These are phyloP conservation scores for Monosporascus cannonballus DNA, from an alignment of 2,329 filamentous ascomycete species.

Conservation along the genomic window DNA sequence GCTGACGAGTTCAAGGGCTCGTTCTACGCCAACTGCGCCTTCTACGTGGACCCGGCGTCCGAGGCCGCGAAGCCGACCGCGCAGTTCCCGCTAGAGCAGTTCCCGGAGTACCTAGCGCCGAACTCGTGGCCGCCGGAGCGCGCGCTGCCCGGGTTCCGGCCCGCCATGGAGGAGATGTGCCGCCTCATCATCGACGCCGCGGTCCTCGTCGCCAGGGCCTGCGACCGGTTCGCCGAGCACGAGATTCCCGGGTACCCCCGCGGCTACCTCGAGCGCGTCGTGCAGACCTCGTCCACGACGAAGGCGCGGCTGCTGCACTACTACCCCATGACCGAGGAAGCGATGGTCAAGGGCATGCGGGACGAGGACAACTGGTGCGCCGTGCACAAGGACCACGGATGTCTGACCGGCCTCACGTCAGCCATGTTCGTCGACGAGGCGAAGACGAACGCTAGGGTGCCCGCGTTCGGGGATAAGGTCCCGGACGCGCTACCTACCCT, in stretches of 20 bases:
- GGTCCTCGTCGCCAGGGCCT: conserved; percentile 81
- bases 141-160: conserved; percentile 68
- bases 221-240: conserved; percentile 75
- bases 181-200: conserved; percentile 83
- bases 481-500: conserved; percentile 43
- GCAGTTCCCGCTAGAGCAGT: conserved; percentile 53
- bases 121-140: conserved; percentile 78
- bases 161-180: conserved; percentile 70
- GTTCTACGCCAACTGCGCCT: conserved; percentile 79
- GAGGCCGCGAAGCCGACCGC: conserved; percentile 56
- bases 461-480: conserved; percentile 27
- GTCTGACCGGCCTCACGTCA: conserved; percentile 86
- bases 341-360: conserved; percentile 25
- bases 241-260: conserved; percentile 71
- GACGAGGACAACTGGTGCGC: conserved; percentile 91
- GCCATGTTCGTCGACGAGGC: conserved; percentile 93
- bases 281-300: conserved; percentile 77
- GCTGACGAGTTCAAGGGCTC: conserved; percentile 78
- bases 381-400: conserved; percentile 85
- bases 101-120: conserved; percentile 82
- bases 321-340: conserved; percentile 57
- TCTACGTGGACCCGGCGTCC: conserved; percentile 60
- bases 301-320: conserved; percentile 93
- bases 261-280: conserved; percentile 81
- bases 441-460: conserved; percentile 26